Percentiles rank a stretch among this genome's conserved stretches.
phyloP scores from a whole-genome alignment of 225 moss, liverwort and hornwort genomes.

The Sphagnum contortum region DNA sequence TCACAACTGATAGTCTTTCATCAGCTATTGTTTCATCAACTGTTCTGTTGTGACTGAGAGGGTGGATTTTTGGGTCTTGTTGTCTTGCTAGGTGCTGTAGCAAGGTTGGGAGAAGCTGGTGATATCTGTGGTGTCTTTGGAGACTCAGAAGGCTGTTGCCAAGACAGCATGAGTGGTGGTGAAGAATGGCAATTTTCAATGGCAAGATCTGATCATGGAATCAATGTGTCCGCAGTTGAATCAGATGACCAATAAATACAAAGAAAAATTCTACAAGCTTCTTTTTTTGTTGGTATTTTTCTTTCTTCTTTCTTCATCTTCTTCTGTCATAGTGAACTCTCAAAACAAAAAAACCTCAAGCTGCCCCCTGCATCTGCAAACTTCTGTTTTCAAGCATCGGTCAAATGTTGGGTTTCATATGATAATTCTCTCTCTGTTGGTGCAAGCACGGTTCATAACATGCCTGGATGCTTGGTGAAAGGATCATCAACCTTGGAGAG shows the following conservation, averaged over 20 bases:
- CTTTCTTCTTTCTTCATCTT: too few relatives aligned
- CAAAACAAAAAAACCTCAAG: too few relatives aligned
- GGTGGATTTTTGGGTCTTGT: too few relatives aligned
- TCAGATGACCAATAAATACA: slow-evolving; percentile 68
- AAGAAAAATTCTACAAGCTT: slow-evolving; percentile 82
- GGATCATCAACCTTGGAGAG: slow-evolving; percentile 65
- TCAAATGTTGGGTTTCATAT: neutral
- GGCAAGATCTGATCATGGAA: slow-evolving; percentile 67
- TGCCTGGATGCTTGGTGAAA: slow-evolving; percentile 81
- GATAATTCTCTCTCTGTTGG: too few relatives aligned
- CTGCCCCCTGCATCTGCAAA: neutral
- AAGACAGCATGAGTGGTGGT: slow-evolving; percentile 25
- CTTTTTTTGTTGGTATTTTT: slow-evolving; percentile 67
- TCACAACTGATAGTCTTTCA: too few relatives aligned
- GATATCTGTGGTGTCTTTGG: slow-evolving; percentile 35
- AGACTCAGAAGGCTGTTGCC: slow-evolving; percentile 47
- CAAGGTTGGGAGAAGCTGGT: slow-evolving; percentile 44
- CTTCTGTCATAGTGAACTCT: neutral
- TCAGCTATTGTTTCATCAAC: too few relatives aligned
- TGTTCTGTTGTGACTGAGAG: too few relatives aligned
- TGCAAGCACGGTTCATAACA: slow-evolving; percentile 72
- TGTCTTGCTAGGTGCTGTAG: slow-evolving; percentile 16
- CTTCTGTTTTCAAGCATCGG: neutral
- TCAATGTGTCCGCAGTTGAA: slow-evolving; percentile 64
- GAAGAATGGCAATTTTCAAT: slow-evolving; percentile 24